phyloP scores from a whole-genome alignment of 805 yeast genomes.

The Starmerella cellae region DNA sequence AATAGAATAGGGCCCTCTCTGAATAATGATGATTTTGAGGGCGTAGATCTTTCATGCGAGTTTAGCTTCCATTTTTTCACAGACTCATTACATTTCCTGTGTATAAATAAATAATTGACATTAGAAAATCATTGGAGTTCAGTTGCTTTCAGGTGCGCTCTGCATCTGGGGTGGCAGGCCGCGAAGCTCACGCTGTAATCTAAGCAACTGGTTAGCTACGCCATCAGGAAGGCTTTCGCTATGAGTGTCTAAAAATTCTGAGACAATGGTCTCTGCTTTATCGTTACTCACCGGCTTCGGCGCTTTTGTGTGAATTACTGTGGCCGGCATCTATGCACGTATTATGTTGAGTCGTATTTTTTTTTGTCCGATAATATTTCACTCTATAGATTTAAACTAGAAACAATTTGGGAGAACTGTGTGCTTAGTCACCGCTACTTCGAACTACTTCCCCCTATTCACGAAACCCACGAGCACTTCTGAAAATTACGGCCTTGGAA shows the following conservation, averaged over 20 bases:
- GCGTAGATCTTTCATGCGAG: too few relatives aligned
- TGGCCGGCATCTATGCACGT: constrained; percentile 12
- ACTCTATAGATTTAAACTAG: background rate
- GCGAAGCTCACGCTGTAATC: constrained; percentile 64
- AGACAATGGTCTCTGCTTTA: constrained; percentile 21
- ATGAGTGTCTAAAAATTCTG: constrained; percentile 24
- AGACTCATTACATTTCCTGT: too few relatives aligned
- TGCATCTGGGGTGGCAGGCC: constrained; percentile 56
- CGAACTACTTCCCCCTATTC: too few relatives aligned
- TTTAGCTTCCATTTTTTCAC: too few relatives aligned
- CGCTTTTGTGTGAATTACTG: constrained; percentile 9
- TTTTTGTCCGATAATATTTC: background rate
- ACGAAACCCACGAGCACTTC: too few relatives aligned
- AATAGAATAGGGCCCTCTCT: too few relatives aligned
- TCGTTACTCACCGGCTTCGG: constrained; percentile 13
- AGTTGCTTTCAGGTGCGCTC: background rate
- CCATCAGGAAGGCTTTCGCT: constrained; percentile 29
- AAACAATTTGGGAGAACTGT: too few relatives aligned
- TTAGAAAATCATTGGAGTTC: background rate
- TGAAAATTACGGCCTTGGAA: too few relatives aligned
- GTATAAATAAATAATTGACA: background rate
- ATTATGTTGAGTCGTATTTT: too few relatives aligned
- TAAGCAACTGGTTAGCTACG: constrained; percentile 47
- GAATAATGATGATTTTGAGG: too few relatives aligned
- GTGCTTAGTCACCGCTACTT: too few relatives aligned